Percentiles rank a stretch among this genome's conserved stretches.
Evolutionary conservation across 2,329 filamentous ascomycete species (phyloP).

Genomic region (Xenoacremonium recifei): DNA sequence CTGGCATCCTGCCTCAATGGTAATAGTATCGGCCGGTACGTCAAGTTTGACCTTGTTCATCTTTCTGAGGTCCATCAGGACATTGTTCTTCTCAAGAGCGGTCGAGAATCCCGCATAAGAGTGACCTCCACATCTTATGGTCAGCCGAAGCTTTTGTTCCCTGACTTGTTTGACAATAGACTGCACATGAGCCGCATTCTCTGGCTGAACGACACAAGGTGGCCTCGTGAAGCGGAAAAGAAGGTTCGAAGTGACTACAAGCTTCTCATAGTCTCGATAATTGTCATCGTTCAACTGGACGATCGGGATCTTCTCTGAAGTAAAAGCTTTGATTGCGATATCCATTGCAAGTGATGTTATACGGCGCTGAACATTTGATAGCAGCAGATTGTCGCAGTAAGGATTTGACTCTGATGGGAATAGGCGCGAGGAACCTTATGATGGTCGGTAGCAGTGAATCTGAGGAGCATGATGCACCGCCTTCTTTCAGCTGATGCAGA

Average conservation of each 20-base stretch:
- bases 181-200: conserved; percentile 8
- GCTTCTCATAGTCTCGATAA: conserved; percentile 9
- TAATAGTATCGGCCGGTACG: conserved; percentile 14
- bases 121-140: conserved; percentile 31
- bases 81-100: conserved; percentile 20
- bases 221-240: conserved; percentile 15
- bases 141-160: conserved; percentile 11
- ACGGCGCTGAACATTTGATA: neutral
- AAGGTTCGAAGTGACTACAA: conserved; percentile 14
- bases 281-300: neutral
- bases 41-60: conserved; percentile 29
- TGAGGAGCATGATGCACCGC: no score
- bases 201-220: conserved; percentile 12
- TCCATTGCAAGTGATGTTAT: neutral
- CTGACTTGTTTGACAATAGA: conserved; percentile 5
- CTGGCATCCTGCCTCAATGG: conserved; percentile 22
- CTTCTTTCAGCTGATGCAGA: no score
- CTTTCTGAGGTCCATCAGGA: conserved; percentile 28
- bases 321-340: neutral
- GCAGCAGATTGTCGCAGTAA: no score
- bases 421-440: no score
- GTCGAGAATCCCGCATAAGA: conserved; percentile 31
- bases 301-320: neutral
- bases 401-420: no score
- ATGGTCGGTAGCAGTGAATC: no score